These are phyloP conservation scores for Musa balbisiana DNA, from an alignment of 202 grass and related monocot species.

Conservation along the genomic window DNA sequence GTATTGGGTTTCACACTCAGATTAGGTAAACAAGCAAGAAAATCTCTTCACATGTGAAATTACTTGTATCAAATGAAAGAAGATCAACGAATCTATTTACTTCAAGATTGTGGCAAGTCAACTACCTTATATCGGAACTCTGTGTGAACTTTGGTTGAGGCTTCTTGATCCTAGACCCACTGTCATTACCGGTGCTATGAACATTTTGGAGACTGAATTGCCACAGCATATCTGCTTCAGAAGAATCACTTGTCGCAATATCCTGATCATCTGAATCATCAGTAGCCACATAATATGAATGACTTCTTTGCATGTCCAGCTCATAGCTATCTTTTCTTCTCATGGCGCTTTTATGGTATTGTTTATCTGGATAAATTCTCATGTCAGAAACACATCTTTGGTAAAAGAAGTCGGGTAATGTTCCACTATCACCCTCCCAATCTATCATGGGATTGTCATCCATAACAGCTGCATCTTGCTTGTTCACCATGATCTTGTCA, in stretches of 20 bases:
- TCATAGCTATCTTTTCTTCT: constrained; percentile 50
- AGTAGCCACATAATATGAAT: constrained; percentile 57
- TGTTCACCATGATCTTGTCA: constrained; percentile 92
- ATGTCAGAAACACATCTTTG: constrained; percentile 57
- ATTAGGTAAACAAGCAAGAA: too few relatives aligned
- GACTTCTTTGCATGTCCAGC: constrained; percentile 52
- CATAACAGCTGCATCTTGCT: background rate
- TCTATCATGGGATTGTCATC: constrained; percentile 43
- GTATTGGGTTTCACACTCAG: too few relatives aligned
- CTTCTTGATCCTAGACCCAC: constrained; percentile 76
- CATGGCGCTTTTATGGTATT: constrained; percentile 35
- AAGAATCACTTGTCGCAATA: constrained; percentile 97
- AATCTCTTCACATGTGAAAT: background rate
- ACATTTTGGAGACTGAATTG: constrained; percentile 74
- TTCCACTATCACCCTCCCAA: constrained; percentile 68
- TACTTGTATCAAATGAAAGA: background rate
- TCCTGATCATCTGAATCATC: constrained; percentile 96
- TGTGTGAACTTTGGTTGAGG: constrained; percentile 61
- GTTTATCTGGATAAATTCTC: constrained; percentile 34
- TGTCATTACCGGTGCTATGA: constrained; percentile 38
- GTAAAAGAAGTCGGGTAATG: constrained; percentile 84
- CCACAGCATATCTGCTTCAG: constrained; percentile 93
- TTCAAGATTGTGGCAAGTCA: background rate
- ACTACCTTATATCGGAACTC: constrained; percentile 68
- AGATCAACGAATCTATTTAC: background rate